phyloP scores from a whole-genome alignment of 345 rosid genomes.

The Eucalyptus tenuipes region DNA sequence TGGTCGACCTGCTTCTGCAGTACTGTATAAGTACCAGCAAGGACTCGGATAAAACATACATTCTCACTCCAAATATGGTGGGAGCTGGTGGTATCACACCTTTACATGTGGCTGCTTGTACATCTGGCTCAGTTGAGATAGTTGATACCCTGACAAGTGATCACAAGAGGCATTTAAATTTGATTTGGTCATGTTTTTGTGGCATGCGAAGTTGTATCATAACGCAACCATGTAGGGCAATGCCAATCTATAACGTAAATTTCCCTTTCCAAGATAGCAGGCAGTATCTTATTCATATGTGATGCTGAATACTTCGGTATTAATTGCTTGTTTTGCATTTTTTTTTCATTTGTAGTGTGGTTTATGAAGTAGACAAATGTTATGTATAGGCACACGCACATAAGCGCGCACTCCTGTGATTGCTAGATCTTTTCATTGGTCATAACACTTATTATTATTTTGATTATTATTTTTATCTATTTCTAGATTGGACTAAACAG shows the following conservation, averaged over 20 bases:
- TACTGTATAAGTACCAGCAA: constrained; percentile 12
- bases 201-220: not conserved
- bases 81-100: constrained; percentile 82
- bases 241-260: not conserved
- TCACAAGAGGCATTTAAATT: constrained; percentile 42
- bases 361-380: not conserved
- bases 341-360: not conserved
- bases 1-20: constrained; percentile 55
- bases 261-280: not conserved
- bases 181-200: not conserved
- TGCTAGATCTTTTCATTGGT: not conserved
- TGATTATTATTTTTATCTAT: not conserved
- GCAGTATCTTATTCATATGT: not conserved
- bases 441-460: not conserved
- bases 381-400: not conserved
- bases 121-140: constrained; percentile 45
- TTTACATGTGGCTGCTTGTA: constrained; percentile 77
- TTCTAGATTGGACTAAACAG: constrained; percentile 49
- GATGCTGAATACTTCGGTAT: not conserved
- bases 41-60: constrained; percentile 9
- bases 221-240: not conserved
- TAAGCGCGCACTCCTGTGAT: not conserved
- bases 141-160: constrained; percentile 74
- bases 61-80: constrained; percentile 49
- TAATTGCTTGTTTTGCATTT: not conserved